Evolutionary conservation across 495 filamentous ascomycete genomes (phyloP).

Genomic region (Melanomma pulvis-pyrius): DNA sequence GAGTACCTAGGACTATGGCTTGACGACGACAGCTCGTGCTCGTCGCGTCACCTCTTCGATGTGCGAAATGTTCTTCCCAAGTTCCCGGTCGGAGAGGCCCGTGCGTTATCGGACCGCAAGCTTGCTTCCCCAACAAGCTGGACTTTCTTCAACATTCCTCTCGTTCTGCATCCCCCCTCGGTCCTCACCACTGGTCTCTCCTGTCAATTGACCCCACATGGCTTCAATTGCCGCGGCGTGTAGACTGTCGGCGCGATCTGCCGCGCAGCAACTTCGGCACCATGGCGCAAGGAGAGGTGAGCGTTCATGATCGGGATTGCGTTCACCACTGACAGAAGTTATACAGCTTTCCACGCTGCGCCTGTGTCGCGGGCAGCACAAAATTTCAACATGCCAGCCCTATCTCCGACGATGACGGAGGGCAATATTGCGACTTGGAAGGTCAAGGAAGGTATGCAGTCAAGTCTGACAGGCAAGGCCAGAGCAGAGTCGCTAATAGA

Average conservation of each 20-base stretch:
- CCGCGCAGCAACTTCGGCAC: constrained; percentile 35
- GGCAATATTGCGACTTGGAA: constrained; percentile 78
- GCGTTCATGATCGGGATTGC: constrained; percentile 9
- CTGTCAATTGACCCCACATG: constrained; percentile 27
- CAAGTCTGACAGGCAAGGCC: neutral
- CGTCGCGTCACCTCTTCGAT: neutral
- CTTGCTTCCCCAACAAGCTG: constrained; percentile 26
- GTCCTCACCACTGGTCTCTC: constrained; percentile 6
- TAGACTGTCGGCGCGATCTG: constrained; percentile 37
- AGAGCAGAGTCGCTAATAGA: constrained; percentile 7
- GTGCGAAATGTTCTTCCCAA: neutral
- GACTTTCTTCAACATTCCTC: constrained; percentile 21
- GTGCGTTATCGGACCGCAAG: constrained; percentile 18
- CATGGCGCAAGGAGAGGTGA: constrained; percentile 37
- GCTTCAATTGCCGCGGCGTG: constrained; percentile 38
- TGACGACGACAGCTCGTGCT: neutral
- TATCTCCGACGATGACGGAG: constrained; percentile 86
- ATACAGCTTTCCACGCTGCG: constrained; percentile 64
- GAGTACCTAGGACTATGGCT: too few relatives aligned
- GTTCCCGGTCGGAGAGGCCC: neutral
- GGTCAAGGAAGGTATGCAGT: constrained; percentile 66
- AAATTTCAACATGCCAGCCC: constrained; percentile 83
- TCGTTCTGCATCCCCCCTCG: neutral
- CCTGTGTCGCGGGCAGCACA: constrained; percentile 64
- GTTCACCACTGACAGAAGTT: constrained; percentile 17